Percentiles rank a stretch among this genome's conserved stretches.
Conservation (phyloP, 441 rosid species). For the Gossypium trilobum region DNA sequence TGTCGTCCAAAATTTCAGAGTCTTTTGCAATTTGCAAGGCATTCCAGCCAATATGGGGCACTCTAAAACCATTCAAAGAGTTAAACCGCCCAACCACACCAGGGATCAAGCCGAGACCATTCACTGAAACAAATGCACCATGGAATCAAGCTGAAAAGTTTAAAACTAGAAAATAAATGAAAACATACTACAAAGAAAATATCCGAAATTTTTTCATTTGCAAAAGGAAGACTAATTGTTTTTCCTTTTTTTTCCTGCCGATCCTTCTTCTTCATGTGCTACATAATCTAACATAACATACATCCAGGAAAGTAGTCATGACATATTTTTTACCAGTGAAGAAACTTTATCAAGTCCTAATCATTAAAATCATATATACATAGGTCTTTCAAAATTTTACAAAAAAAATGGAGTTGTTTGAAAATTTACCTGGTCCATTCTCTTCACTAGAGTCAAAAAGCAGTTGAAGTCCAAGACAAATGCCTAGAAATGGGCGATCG, state of each 20-base stretch:
- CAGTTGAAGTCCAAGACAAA: conserved; percentile 87
- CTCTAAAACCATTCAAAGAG: conserved; percentile 61
- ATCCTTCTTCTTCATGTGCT: neutral
- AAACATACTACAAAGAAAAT: neutral
- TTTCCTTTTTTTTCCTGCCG: neutral
- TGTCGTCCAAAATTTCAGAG: conserved; percentile 71
- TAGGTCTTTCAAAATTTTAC: neutral
- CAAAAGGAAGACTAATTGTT: neutral
- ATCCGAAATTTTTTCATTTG: neutral
- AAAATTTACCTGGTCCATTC: conserved; percentile 66
- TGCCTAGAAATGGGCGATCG: conserved; percentile 89
- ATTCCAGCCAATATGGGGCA: conserved; percentile 97
- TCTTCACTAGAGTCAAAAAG: conserved; percentile 87
- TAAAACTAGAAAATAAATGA: neutral
- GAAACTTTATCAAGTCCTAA: neutral
- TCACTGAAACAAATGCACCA: conserved; percentile 37
- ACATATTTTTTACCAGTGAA: neutral
- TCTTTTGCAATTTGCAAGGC: conserved; percentile 71
- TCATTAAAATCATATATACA: conserved; percentile 1
- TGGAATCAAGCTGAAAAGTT: conserved; percentile 5
- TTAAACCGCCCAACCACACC: conserved; percentile 83
- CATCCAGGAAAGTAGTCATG: neutral
- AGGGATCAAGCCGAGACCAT: conserved; percentile 91
- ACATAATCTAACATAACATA: neutral
- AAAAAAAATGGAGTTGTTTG: neutral